These are phyloP conservation scores for Pseudonectria buxi DNA, from an alignment of 2,329 filamentous ascomycete genomes.

Conservation along the genomic window DNA sequence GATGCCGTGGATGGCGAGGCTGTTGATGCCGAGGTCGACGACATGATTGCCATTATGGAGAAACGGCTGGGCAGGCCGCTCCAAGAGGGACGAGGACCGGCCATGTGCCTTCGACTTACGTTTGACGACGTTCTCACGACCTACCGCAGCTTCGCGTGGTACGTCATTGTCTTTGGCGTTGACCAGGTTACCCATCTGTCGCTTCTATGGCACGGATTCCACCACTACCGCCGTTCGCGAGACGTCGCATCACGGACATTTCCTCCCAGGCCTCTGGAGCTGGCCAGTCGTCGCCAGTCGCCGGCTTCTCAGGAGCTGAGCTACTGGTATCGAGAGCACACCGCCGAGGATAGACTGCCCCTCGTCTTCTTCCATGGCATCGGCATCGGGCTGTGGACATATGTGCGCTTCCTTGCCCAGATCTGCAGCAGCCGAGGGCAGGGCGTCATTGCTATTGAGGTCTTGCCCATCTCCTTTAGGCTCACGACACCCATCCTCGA, in stretches of 20 bases:
- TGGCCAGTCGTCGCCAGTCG: constrained; percentile 41
- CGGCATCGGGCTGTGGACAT: constrained; percentile 60
- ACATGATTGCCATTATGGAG: constrained; percentile 47
- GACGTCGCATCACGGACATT: constrained; percentile 37
- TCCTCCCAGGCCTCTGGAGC: constrained; percentile 48
- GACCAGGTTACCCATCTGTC: constrained; percentile 43
- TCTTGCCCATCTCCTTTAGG: constrained; percentile 59
- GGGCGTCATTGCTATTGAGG: constrained; percentile 55
- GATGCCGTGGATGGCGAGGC: constrained; percentile 19
- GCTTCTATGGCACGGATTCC: constrained; percentile 44
- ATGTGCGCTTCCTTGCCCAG: constrained; percentile 49
- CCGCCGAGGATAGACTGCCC: constrained; percentile 39
- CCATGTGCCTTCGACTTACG: constrained; percentile 54
- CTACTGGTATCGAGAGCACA: constrained; percentile 63
- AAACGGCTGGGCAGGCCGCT: constrained; percentile 43
- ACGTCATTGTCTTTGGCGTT: constrained; percentile 47
- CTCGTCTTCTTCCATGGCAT: constrained; percentile 67
- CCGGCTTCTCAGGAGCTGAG: constrained; percentile 39
- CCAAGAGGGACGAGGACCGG: constrained; percentile 47
- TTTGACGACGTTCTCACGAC: constrained; percentile 55
- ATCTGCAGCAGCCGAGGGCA: constrained; percentile 32
- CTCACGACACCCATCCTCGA: constrained; percentile 47
- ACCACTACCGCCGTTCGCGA: constrained; percentile 38
- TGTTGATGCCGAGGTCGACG: constrained; percentile 35
- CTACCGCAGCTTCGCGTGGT: constrained; percentile 60